Evolutionary conservation across 306 rosid species (phyloP).

Genomic region (Prunus campanulata): DNA sequence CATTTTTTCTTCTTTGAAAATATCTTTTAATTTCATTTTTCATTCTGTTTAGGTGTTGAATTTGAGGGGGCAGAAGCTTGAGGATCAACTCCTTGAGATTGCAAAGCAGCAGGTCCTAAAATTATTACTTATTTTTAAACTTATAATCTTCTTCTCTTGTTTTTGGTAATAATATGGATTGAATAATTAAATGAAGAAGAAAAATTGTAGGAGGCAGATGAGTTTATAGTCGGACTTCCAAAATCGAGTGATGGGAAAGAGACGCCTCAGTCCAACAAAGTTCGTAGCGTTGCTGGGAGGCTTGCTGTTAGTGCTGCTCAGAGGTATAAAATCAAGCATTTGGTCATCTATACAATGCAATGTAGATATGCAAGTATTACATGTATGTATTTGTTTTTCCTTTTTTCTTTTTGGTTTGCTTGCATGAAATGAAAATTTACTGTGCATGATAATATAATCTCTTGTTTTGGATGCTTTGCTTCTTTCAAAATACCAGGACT

Average conservation of each 20-base stretch:
- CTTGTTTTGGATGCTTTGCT: not conserved
- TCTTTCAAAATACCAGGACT: not conserved
- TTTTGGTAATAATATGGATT: not conserved
- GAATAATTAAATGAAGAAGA: constrained; percentile 8
- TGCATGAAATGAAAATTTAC: not conserved
- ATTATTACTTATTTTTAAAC: too few relatives aligned
- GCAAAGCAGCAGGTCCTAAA: constrained; percentile 58
- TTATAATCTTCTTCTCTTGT: too few relatives aligned
- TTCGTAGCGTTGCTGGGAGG: constrained; percentile 79
- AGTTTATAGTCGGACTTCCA: constrained; percentile 87
- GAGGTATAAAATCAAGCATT: constrained; percentile 35
- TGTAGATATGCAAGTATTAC: too few relatives aligned
- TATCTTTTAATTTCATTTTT: not conserved
- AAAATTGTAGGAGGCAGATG: constrained; percentile 75
- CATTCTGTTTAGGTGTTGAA: constrained; percentile 57
- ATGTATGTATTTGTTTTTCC: not conserved
- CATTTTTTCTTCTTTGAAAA: not conserved
- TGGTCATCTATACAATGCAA: too few relatives aligned
- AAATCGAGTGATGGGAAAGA: constrained; percentile 74
- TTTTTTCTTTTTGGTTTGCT: not conserved
- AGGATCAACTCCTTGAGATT: constrained; percentile 59
- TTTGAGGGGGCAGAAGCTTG: constrained; percentile 86
- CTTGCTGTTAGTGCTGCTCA: constrained; percentile 78
- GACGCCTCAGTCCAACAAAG: constrained; percentile 82
- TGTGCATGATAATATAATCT: not conserved